Evolutionary conservation across 176 grass and related monocot species (phyloP), one percentile per base, ranked within the genome.

Genomic region (Canna indica): DNA sequence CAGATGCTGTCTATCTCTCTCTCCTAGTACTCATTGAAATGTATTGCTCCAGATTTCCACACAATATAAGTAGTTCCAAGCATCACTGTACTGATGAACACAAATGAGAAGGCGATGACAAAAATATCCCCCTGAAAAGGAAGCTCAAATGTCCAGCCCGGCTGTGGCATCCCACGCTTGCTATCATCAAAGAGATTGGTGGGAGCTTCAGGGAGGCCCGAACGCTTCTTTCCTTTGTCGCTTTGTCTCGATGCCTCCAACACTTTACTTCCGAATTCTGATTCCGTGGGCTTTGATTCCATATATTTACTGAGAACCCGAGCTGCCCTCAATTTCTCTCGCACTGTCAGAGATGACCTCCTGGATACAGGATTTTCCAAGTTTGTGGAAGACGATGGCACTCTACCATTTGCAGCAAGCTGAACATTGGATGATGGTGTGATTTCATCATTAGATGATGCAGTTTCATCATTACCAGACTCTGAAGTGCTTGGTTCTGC

Each of bases 41-140:
- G 95, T 78, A 94, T 99, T 67, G 80, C 95, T 57, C 82, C 95
- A 39, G 92, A 79, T 72, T 90, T 88, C 95, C 95, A 99, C 9
- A 99, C 87, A 42, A 99, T 53, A 73, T 71, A 99, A 1, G 95
- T 90, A 33, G 95, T 99, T 1, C 69, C 82, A 77, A 99, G 77
- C 95, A 99, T 99, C 83, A 93, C 56, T 15, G 57, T 71, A 77
- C 81, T 99, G 74, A 94, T 99, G 70, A 99, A 75, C 16, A 84
- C 48, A 67, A 90, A 93, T 58, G 89, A 99, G 22, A 79, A 74
- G 25, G 70, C 69, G 61, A 99, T 77, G 76, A 85, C 57, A 75
- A 93, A 67, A 54, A 90, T 79, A 82, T 99, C 94, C 44, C 80
- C 81, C 36, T 84, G 82, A 47, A 87, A 80, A 7, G 86, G 88